Evolutionary conservation across 2,329 filamentous ascomycete species (phyloP).

Genomic region (Aureobasidium sp.): DNA sequence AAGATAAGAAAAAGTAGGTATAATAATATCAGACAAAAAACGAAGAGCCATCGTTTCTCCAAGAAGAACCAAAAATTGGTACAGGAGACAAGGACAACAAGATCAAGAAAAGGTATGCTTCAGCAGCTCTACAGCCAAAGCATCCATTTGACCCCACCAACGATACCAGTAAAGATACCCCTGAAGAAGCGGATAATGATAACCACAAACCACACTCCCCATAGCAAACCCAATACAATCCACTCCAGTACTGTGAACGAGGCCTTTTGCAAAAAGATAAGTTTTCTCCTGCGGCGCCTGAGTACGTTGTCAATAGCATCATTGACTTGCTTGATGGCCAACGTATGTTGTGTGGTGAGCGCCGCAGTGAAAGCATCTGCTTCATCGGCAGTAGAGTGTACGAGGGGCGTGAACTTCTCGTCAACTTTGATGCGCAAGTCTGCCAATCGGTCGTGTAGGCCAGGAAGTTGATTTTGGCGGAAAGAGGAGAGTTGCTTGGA

Average conservation of each 20-base stretch:
- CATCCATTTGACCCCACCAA: slow-evolving; percentile 64
- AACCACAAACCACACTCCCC: slow-evolving; percentile 88
- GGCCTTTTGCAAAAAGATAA: slow-evolving; percentile 65
- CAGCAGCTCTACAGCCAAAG: slow-evolving; percentile 53
- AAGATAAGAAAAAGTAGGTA: no score
- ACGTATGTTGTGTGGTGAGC: slow-evolving; percentile 65
- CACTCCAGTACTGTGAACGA: slow-evolving; percentile 83
- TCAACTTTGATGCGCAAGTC: slow-evolving; percentile 39
- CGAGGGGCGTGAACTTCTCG: slow-evolving; percentile 47
- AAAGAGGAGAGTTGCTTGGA: slow-evolving; percentile 16
- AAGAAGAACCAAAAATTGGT: no score
- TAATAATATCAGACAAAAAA: no score
- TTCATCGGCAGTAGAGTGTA: slow-evolving; percentile 63
- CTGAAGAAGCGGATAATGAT: slow-evolving; percentile 61
- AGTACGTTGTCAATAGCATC: slow-evolving; percentile 65
- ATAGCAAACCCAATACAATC: slow-evolving; percentile 80
- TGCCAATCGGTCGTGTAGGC: slow-evolving; percentile 43
- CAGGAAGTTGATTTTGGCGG: slow-evolving; percentile 33
- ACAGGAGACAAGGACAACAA: no score
- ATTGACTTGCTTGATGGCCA: slow-evolving; percentile 71
- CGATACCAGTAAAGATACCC: slow-evolving; percentile 52
- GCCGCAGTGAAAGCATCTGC: slow-evolving; percentile 72
- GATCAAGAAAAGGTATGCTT: no score
- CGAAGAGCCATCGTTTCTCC: no score
- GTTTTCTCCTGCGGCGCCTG: slow-evolving; percentile 62